Evolutionary conservation across 345 rosid species (phyloP), one percentile per base, ranked within the genome.

Genomic region (Trapa incisa): DNA sequence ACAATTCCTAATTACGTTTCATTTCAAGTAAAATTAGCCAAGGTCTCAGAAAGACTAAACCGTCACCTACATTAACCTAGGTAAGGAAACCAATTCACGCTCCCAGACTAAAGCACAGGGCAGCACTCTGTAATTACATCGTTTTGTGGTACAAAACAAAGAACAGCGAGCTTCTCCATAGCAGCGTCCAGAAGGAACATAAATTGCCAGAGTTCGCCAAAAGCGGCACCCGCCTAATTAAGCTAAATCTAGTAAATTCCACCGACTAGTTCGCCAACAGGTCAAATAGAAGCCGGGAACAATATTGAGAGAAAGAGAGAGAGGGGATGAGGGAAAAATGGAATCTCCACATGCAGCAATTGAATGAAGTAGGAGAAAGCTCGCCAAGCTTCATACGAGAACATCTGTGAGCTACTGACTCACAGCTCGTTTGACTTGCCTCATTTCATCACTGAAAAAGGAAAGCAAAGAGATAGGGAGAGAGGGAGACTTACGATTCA

Each of bases 221-320:
- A 68, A 39, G 54, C 53, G 14, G 29, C 56, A 60, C 29, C 43
- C 33, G 17, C 37, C 62, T 8, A 42, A n/a, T 68, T 60, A 9
- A 68, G 70, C 65, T 42, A 68, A 68, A 58, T 0, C 8, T 33
- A 42, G 70, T 35, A 50, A 54, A 6, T 64, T 33, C 65, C 12
- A 10, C 56, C 35, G 43, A 16, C 39, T 29, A 69, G 41, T 62
- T 0, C 65, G 42, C 47, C 66, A 17, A 38, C 6, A 63, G 39
- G 16, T 45, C 32, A 63, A 22, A 22, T 22, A 22, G 29, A n/a
- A 53, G 32, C 5, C 3, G 33, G 22, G 58, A 54, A 54, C 60
- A 54, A 50, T 14, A 3, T 50, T 13, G 54, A 50, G n/a, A 50
- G 54, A 50, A 5, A 2, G 54, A 50, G 54, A 6, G 48, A 11